A percentile compares a stretch with the other conserved stretches of the same genome.
phyloP scores from a whole-genome alignment of 2,329 filamentous ascomycete species.

The Aspergillus pseudonomiae region DNA sequence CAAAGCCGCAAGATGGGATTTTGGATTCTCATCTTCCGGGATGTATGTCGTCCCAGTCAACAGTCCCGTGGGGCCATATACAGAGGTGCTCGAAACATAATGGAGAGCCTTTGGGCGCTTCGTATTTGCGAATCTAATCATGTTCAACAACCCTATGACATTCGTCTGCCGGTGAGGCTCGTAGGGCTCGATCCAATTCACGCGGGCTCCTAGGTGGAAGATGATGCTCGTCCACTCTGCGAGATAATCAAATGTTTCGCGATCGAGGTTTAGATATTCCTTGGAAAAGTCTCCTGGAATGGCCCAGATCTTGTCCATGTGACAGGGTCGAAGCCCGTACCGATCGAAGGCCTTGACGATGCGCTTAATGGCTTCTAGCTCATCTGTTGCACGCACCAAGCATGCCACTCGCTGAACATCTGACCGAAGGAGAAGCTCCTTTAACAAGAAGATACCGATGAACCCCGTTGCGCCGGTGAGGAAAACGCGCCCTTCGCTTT shows the following conservation, averaged over 20 bases:
- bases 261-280: background rate
- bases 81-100: constrained; percentile 15
- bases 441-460: background rate
- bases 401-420: constrained; percentile 1
- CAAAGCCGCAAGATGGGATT: background rate
- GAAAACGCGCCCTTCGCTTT: background rate
- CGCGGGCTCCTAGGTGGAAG: constrained; percentile 12
- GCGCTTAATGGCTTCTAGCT: background rate
- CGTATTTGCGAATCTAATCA: constrained; percentile 9
- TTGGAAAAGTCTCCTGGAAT: background rate
- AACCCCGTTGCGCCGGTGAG: background rate
- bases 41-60: constrained; percentile 3
- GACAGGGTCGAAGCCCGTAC: background rate
- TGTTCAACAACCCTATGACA: constrained; percentile 5
- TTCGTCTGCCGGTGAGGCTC: constrained; percentile 9
- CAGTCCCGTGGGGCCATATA: constrained; percentile 12
- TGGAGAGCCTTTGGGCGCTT: constrained; percentile 15
- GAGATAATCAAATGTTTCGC: background rate
- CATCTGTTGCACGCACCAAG: background rate
- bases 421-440: background rate
- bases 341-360: background rate
- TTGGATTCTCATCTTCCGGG: constrained; percentile 9
- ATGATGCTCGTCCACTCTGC: constrained; percentile 11
- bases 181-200: constrained; percentile 14
- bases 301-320: background rate